A percentile compares a stretch with the other conserved stretches of the same genome.
These are phyloP conservation scores for Pisolithus thermaeus DNA, from an alignment of 1,284 basidiomycete species.

Conservation along the genomic window DNA sequence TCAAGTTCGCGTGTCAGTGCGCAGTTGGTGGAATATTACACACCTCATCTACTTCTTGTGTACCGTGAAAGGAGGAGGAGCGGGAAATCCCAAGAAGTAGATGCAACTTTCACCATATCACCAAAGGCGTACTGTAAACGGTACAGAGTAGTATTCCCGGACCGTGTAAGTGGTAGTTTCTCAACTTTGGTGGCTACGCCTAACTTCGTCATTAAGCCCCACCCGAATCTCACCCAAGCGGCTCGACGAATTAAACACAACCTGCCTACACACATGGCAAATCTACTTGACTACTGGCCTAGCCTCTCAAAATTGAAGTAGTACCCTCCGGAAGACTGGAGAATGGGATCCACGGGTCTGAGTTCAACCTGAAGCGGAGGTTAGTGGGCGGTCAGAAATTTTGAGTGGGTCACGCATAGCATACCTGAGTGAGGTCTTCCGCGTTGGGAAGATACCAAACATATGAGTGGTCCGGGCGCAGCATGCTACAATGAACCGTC, in stretches of 20 bases:
- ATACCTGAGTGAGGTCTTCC: no score
- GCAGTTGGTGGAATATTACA: constrained; percentile 23
- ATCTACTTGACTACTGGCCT: no score
- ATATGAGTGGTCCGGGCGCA: no score
- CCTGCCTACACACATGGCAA: no score
- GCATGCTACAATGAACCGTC: no score
- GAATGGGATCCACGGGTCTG: no score
- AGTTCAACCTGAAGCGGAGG: no score
- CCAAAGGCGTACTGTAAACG: constrained; percentile 34
- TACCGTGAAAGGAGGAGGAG: constrained; percentile 18
- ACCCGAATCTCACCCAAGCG: constrained; percentile 29
- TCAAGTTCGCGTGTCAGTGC: constrained; percentile 3
- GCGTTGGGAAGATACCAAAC: no score
- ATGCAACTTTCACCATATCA: constrained; percentile 16
- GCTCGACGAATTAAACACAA: constrained; percentile 24
- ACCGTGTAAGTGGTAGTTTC: constrained; percentile 24
- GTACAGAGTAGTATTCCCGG: constrained; percentile 35
- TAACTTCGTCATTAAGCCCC: constrained; percentile 19
- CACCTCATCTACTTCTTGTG: constrained; percentile 23
- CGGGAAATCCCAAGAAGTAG: background rate
- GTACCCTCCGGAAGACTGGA: no score
- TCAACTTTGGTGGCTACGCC: background rate
- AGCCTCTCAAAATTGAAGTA: no score
- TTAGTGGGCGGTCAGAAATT: no score
- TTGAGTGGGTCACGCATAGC: no score